A percentile compares a stretch with the other conserved stretches of the same genome.
Conservation (phyloP, 2,329 filamentous ascomycete species). For the Colletotrichum euphorbiae region DNA sequence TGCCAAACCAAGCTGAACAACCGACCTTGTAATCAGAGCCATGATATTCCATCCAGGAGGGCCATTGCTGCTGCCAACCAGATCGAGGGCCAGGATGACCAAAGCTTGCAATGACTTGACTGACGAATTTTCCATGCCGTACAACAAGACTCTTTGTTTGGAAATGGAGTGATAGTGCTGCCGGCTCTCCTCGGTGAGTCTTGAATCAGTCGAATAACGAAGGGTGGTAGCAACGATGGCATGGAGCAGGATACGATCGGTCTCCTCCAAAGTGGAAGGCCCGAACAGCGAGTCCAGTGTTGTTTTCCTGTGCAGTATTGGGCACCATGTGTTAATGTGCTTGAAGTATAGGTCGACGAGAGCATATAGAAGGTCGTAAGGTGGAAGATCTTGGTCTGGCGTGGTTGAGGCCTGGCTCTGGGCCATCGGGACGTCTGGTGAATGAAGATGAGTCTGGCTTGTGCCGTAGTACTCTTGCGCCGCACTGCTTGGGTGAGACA, state of each 20-base stretch:
- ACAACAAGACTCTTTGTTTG: slow-evolving; percentile 87
- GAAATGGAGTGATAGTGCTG: slow-evolving; percentile 82
- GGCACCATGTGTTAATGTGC: slow-evolving; percentile 86
- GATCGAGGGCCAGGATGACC: slow-evolving; percentile 86
- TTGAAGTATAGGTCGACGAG: slow-evolving; percentile 83
- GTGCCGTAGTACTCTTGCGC: slow-evolving; percentile 64
- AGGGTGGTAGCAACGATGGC: slow-evolving; percentile 91
- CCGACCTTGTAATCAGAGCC: slow-evolving; percentile 87
- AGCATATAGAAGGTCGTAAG: slow-evolving; percentile 79
- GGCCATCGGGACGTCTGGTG: slow-evolving; percentile 67
- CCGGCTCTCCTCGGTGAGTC: slow-evolving; percentile 79
- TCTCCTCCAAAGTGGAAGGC: slow-evolving; percentile 79
- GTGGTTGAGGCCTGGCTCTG: slow-evolving; percentile 59
- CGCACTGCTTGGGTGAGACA: slow-evolving; percentile 54
- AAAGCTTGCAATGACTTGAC: slow-evolving; percentile 89
- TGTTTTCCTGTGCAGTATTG: slow-evolving; percentile 86
- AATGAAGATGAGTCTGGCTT: slow-evolving; percentile 61
- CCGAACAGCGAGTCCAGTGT: slow-evolving; percentile 88
- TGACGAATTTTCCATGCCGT: slow-evolving; percentile 89
- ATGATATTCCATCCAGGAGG: slow-evolving; percentile 93
- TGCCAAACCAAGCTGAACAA: slow-evolving; percentile 87
- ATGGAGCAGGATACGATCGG: slow-evolving; percentile 84
- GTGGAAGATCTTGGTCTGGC: slow-evolving; percentile 76
- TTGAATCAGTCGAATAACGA: slow-evolving; percentile 81
- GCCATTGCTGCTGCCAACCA: slow-evolving; percentile 88